Base-by-base conservation (phyloP, 1,284 basidiomycete species). In the Kalmanozyma brasiliensis region DNA sequence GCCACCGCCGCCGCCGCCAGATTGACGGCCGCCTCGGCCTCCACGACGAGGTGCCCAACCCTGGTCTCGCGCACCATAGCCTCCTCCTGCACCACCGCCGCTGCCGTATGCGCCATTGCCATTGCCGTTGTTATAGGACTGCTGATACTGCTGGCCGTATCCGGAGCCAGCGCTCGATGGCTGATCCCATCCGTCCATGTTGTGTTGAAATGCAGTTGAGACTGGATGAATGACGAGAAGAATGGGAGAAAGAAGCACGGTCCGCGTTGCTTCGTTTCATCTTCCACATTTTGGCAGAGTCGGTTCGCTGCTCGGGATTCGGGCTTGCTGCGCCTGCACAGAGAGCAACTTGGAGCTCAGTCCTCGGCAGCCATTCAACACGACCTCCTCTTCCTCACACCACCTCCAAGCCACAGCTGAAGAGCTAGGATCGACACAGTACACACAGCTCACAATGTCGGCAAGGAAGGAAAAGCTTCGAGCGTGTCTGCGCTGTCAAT, bases 401-500 rank as follows among this genome's bases (percentile, higher is more conserved):
- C 16, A 14, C 33, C 19, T 5, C 10, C 42, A 16, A 11, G 20
- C 42, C 16, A 14, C 33, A 4, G 26, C 24, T 7, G 24, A 24
- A 35, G n/a, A 19, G 24, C 17, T 16, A 13, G 32, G 33, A 17
- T 29, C 5, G 20, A 8, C 19, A 14, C 17, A 9, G 8, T 16
- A 2, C 13, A 22, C 37, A 26, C n/a, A n/a, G 26, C 26, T 11
- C 7, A 36, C 35, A 33, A 77, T 77, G 74, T 65, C 73, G 53
- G 40, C 72, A 26, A 43, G 61, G 16, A 73, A 66, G 17, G 71
- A 73, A 70, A 87, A 90, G 59, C 87, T 95, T 17, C 87, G 94
- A 64, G 93, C 94, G 24, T 98, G 94, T 78, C 86, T 97, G 7
- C 87, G 95, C 29, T 98, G 94, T 83, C 96, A 92, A 10, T 88